These are phyloP conservation scores for Leucosporidium scottii DNA, from an alignment of 768 basidiomycete species.

Conservation along the genomic window DNA sequence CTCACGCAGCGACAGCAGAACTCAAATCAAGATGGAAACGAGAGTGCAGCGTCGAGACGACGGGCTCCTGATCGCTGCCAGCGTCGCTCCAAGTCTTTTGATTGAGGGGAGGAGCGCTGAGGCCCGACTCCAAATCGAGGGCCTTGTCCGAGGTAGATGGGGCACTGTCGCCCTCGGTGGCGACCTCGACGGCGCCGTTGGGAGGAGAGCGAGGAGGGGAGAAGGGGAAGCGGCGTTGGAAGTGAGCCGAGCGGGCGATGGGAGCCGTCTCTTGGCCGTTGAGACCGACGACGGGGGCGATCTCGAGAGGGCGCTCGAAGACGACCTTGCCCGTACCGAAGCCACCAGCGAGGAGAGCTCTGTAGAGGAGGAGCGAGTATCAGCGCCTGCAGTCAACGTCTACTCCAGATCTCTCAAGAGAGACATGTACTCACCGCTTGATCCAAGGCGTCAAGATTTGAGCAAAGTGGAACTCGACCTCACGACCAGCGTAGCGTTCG, in stretches of 20 bases:
- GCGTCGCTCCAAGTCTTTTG: no score
- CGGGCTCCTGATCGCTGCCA: no score
- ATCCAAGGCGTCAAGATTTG: slow-evolving; percentile 90
- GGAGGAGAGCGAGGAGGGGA: slow-evolving; percentile 1
- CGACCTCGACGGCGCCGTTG: no score
- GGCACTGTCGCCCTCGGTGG: no score
- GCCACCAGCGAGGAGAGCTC: slow-evolving; percentile 78
- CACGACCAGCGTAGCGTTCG: slow-evolving; percentile 63
- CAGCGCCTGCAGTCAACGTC: not conserved
- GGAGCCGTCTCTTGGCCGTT: slow-evolving; percentile 14
- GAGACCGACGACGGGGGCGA: slow-evolving; percentile 64
- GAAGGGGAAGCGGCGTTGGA: slow-evolving; percentile 25
- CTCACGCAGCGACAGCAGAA: no score
- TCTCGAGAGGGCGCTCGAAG: slow-evolving; percentile 51
- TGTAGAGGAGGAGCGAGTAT: not conserved
- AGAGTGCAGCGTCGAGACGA: no score
- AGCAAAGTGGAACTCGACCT: slow-evolving; percentile 87
- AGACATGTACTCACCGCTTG: slow-evolving; percentile 45
- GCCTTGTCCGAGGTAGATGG: no score
- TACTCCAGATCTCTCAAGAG: not conserved
- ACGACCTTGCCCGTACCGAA: slow-evolving; percentile 65
- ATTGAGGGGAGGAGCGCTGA: no score
- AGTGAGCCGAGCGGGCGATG: slow-evolving; percentile 1
- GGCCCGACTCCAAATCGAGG: no score
- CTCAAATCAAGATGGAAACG: no score